Conservation (phyloP, 1,139 yeast species). For the Ogataea hybrid region DNA sequence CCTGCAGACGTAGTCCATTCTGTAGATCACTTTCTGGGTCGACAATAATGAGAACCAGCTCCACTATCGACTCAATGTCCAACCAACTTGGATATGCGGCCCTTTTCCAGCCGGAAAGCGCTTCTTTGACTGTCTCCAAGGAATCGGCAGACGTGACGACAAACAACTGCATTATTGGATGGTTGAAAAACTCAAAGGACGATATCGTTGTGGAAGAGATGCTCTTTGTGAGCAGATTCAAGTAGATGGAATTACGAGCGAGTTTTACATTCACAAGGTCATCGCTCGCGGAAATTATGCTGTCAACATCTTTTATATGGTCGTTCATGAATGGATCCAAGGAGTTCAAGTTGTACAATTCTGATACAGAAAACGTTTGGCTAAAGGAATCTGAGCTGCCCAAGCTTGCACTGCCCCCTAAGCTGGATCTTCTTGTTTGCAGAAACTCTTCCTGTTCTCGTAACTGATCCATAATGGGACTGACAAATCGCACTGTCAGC, state of each 20-base stretch:
- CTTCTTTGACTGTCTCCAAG: conserved; percentile 37
- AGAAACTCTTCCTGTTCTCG: conserved; percentile 19
- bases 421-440: conserved; percentile 17
- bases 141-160: conserved; percentile 57
- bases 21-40: conserved; percentile 34
- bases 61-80: conserved; percentile 55
- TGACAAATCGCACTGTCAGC: conserved; percentile 26
- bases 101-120: conserved; percentile 45
- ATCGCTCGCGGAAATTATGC: conserved; percentile 10
- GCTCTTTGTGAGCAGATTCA: conserved; percentile 57
- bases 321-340: conserved; percentile 20
- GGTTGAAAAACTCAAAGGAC: conserved; percentile 87
- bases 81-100: conserved; percentile 54
- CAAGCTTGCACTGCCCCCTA: conserved; percentile 11
- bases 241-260: conserved; percentile 49
- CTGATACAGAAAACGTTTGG: conserved; percentile 15
- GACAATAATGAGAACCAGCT: conserved; percentile 42
- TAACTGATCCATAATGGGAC: conserved; percentile 24
- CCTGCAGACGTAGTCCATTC: conserved; percentile 38
- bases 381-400: conserved; percentile 6
- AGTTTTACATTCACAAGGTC: conserved; percentile 8
- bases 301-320: conserved; percentile 23
- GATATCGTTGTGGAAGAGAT: conserved; percentile 60
- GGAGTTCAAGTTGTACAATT: conserved; percentile 21
- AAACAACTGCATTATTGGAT: conserved; percentile 78